Evolutionary conservation across 163 green algal genomes (phyloP), one percentile per base, ranked within the genome.

Genomic region (Chloromonas sp.): DNA sequence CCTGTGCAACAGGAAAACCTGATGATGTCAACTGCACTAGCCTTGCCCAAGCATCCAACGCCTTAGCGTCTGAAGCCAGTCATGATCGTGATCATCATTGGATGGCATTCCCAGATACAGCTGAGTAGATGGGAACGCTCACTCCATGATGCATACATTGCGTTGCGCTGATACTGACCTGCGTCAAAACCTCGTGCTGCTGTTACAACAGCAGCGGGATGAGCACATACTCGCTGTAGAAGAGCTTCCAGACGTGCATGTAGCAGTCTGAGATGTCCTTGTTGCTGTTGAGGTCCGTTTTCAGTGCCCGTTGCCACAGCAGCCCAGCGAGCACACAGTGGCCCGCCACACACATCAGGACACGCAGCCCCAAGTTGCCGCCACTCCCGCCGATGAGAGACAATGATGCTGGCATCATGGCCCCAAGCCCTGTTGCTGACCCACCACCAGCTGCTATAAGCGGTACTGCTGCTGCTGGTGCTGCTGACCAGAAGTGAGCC

Each of bases 161-260:
- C 36, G 36, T 36, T 36, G 36, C 36, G 36, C 36, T 36, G 36
- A 36, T 36, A 36, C 36, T 36, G 36, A 36, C 36, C 36, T 36
- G 36, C 36, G 36, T 36, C 36, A 36, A 36, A 36, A 36, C 36
- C 36, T 36, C 36, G 36, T 36, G 36, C 36, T 36, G 36, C 36
- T 36, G 36, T 83, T 60, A 84, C 66, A 84, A 57, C n/a, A 91
- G 87, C 58, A 89, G 61, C 59, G 88, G 88, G 58, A 91, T 91
- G 62, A 91, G 86, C 58, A 91, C 66, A 77, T 91, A 91, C 86
- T 91, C 88, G 0, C 84, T 86, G 85, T 98, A 98, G 83, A 98
- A 98, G 11, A 97, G 89, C 88, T 95, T 96, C 95, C 95, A 98
- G 0, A 97, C 86, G 79, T 95, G 94, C 95, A 98, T 98, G 90